These are phyloP conservation scores for Babesia gibsoni DNA, from an alignment of 169 alveolate species.

Conservation along the genomic window DNA sequence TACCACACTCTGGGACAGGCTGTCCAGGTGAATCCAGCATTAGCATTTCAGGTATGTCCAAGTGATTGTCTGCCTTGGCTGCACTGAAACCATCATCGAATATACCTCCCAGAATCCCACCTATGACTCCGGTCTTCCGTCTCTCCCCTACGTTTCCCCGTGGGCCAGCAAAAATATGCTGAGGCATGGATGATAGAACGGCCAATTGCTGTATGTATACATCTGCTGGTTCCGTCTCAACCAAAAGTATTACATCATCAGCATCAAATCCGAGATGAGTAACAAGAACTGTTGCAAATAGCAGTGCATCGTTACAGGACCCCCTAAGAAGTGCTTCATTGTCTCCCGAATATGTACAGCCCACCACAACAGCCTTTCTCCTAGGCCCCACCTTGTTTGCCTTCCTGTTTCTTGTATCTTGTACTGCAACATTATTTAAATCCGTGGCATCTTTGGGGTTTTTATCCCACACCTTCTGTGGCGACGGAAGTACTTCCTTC, in stretches of 20 bases:
- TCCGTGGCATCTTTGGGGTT: not conserved
- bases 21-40: constrained; percentile 62
- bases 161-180: not conserved
- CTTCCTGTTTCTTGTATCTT: constrained; percentile 30
- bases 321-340: constrained; percentile 78
- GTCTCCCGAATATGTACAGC: constrained; percentile 77
- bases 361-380: constrained; percentile 84
- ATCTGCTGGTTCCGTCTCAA: constrained; percentile 78
- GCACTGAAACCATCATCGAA: constrained; percentile 24
- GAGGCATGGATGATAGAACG: not conserved
- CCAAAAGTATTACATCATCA: constrained; percentile 74
- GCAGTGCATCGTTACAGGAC: constrained; percentile 85
- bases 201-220: constrained; percentile 68
- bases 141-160: constrained; percentile 26
- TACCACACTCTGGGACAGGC: constrained; percentile 57
- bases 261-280: constrained; percentile 78
- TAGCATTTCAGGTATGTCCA: constrained; percentile 65
- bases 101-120: constrained; percentile 42
- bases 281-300: constrained; percentile 79
- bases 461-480: not conserved
- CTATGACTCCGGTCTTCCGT: constrained; percentile 54
- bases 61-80: constrained; percentile 49
- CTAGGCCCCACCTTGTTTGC: constrained; percentile 10
- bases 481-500: not conserved
- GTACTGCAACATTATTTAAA: not conserved